These are phyloP conservation scores for Stentor roeselii DNA, from an alignment of 73 alveolate species.

Conservation along the genomic window DNA sequence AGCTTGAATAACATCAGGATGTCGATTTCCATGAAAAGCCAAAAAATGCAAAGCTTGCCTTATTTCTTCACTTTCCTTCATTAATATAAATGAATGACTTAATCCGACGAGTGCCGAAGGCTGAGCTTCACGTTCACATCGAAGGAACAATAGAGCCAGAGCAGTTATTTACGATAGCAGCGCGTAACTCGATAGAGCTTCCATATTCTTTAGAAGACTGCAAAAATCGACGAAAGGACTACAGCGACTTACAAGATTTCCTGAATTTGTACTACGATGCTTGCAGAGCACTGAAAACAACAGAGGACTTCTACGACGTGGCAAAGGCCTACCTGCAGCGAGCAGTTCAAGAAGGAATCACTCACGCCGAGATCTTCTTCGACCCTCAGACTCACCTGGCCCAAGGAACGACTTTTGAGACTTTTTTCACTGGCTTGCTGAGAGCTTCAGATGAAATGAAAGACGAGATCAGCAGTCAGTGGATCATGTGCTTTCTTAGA, in stretches of 20 bases:
- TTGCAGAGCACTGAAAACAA: slow-evolving; percentile 4
- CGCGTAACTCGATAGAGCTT: not conserved
- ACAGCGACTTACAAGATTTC: slow-evolving; percentile 16
- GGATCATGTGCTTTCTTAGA: slow-evolving; percentile 7
- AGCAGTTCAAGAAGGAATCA: not conserved
- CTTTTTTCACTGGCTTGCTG: not conserved
- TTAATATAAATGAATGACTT: not conserved
- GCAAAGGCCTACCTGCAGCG: slow-evolving; percentile 14
- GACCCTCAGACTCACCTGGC: slow-evolving; percentile 26
- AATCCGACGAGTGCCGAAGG: not conserved
- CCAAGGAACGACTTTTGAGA: not conserved
- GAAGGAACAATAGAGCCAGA: slow-evolving; percentile 28
- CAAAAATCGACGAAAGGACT: not conserved
- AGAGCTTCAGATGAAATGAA: slow-evolving; percentile 4
- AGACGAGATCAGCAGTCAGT: not conserved
- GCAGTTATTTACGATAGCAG: not conserved
- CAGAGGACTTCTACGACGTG: slow-evolving; percentile 23
- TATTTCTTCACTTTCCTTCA: not conserved
- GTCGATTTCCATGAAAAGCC: not conserved
- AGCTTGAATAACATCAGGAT: not conserved
- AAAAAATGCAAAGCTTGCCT: not conserved
- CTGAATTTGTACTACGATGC: slow-evolving; percentile 23
- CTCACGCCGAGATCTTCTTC: slow-evolving; percentile 13
- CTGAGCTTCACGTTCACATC: slow-evolving; percentile 31
- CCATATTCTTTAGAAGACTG: not conserved